Base-by-base conservation (phyloP, 2,329 filamentous ascomycete genomes). In the Aspergillus oerlinghausenensis region DNA sequence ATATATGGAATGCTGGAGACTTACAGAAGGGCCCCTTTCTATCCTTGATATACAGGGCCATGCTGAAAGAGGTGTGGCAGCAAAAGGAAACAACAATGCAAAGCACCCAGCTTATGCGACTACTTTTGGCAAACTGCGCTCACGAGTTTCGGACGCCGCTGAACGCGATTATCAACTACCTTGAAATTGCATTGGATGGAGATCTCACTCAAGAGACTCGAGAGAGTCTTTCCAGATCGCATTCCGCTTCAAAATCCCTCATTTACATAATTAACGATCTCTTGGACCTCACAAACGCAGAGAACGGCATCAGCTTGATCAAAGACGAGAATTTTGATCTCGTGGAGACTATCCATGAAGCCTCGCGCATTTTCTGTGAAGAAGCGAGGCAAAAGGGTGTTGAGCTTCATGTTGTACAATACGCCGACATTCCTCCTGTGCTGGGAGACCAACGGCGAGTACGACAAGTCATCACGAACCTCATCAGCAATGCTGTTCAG, bases 201-300 rank as follows among this genome's bases (percentile, higher is more conserved):
- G 77, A 80, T 0, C 77, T 96, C 3, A 92, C 96, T 61, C 78
- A 84, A 17, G 92, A 96, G 67, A 96, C 90, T 0, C 81, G 92
- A 21, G 92, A 96, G 4, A 95, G 94, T 58, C 77, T 96, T 5
- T 82, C 88, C 0, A 88, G 86, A 63, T 96, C 92, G 0, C 90
- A 96, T 69, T 95, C 91, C 0, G 92, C 92, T 3, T 96, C 92
- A 0, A 96, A 96, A 67, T 95, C 91, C 0, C 77, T 96, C 26
- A 93, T 96, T 4, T 96, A 95, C 69, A 91, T 96, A 9, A 96
- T 96, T 75, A 96, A 96, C 62, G 92, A 96, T 69, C 79, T 96
- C 1, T 79, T 96, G 0, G 92, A 96, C 68, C 77, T 96, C 29
- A 96, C 92, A 1, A 94, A 95, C 67, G 88, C 89, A 0, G 92